Evolutionary conservation across 371 early-diverging fungal genomes (phyloP), one percentile per base, ranked within the genome.

Genomic region (Lichtheimia corymbifera): DNA sequence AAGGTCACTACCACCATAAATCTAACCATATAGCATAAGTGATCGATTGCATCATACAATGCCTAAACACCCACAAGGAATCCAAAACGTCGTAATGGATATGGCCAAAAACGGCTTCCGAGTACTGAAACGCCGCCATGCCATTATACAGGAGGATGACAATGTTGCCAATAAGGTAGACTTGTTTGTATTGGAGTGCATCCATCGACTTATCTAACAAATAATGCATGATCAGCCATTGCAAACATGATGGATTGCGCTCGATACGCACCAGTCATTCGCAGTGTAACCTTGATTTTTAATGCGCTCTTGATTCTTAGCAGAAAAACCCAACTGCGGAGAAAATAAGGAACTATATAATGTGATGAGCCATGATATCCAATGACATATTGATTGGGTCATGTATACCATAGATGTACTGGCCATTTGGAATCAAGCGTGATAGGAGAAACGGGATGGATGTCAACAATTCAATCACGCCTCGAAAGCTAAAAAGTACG

Each of bases 121-220:
- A 76, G 61, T 85, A 91, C 44, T 88, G 83, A 60, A 92, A 90
- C 4, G 85, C 77, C n/a, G 89, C 86, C 75, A 87, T 73, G n/a
- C 83, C 89, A 57, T 86, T 82, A 63, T 88, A 93, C 6, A 92
- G 47, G 42, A 92, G 73, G 0, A 76, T 77, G 11, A 87, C 28
- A 42, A 90, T 66, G 13, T 84, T 86, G 13, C 81, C 74, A 22
- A 89, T 71, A 17, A 92, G 72, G 13, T 84, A 68, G 15, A 88
- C 74, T 28, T 89, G 56, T 44, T 85, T 85, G 35, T 84, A 83
- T n/a, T 77, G 82, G 15, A 89, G 74, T 4, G 82, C 79, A 66
- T 88, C 83, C 5, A 79, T 70, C 13, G 79, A 77, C 50, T 79
- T 82, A 35, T 58, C 51, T 56, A 20, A 50, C 30, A 25, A 18